These are phyloP conservation scores for Zizania latifolia DNA, from an alignment of 176 grass and related monocot genomes.

Conservation along the genomic window DNA sequence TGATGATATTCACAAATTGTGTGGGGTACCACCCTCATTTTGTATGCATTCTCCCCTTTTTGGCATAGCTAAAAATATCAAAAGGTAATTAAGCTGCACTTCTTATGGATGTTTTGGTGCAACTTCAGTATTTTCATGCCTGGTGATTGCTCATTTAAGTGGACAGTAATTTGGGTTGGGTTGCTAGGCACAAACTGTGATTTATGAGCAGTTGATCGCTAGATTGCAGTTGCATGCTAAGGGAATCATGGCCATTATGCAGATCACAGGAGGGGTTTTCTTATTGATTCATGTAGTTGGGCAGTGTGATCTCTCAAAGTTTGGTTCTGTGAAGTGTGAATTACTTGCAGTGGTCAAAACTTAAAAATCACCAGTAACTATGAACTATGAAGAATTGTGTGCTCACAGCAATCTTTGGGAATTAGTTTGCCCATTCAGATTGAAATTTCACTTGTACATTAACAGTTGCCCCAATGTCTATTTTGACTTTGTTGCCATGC, in stretches of 20 bases:
- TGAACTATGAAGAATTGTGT: background rate
- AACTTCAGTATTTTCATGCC: background rate
- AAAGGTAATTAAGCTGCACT: background rate
- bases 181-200: background rate
- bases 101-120: background rate
- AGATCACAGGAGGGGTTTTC: background rate
- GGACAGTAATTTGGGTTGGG: background rate
- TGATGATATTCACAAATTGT: background rate
- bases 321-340: background rate
- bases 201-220: background rate
- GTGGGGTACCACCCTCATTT: background rate
- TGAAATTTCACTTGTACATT: background rate
- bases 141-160: background rate
- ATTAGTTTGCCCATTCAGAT: background rate
- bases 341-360: background rate
- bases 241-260: background rate
- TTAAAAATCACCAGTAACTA: background rate
- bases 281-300: background rate
- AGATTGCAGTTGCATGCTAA: background rate
- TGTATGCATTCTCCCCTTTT: background rate
- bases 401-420: background rate
- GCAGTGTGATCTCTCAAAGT: background rate
- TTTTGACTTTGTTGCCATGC: background rate
- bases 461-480: background rate
- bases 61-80: background rate